phyloP scores from a whole-genome alignment of 305 asterid genomes.

The Fraxinus latifolia region DNA sequence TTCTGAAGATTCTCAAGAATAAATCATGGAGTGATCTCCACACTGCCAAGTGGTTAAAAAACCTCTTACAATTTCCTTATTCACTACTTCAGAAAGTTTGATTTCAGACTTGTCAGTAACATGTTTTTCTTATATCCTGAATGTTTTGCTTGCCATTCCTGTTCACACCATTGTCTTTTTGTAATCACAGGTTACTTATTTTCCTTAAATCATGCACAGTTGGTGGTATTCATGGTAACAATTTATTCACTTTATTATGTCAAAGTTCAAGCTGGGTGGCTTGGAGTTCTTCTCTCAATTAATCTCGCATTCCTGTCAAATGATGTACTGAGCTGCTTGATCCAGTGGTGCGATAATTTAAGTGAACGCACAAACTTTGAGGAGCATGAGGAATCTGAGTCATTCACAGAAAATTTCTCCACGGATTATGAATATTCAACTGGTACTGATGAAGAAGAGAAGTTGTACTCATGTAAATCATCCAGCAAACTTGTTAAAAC shows the following conservation, averaged over 20 bases:
- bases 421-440: constrained; percentile 58
- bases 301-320: constrained; percentile 89
- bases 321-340: constrained; percentile 67
- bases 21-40: constrained; percentile 1
- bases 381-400: constrained; percentile 55
- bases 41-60: background rate
- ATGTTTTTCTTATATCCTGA: constrained; percentile 13
- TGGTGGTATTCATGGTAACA: constrained; percentile 85
- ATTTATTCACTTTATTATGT: constrained; percentile 79
- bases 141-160: constrained; percentile 21
- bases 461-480: constrained; percentile 64
- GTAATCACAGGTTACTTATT: constrained; percentile 75
- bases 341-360: constrained; percentile 86
- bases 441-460: constrained; percentile 64
- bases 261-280: constrained; percentile 81
- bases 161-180: constrained; percentile 29
- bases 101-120: background rate
- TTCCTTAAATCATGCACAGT: constrained; percentile 87
- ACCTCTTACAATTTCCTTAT: background rate
- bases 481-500: constrained; percentile 48
- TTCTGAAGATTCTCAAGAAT: background rate
- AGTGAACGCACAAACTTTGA: constrained; percentile 67
- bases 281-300: constrained; percentile 74
- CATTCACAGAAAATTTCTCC: constrained; percentile 67
- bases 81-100: background rate